Percentiles rank a stretch among this genome's conserved stretches.
phyloP scores from a whole-genome alignment of 176 grass and related monocot genomes.

The Thalia dealbata region DNA sequence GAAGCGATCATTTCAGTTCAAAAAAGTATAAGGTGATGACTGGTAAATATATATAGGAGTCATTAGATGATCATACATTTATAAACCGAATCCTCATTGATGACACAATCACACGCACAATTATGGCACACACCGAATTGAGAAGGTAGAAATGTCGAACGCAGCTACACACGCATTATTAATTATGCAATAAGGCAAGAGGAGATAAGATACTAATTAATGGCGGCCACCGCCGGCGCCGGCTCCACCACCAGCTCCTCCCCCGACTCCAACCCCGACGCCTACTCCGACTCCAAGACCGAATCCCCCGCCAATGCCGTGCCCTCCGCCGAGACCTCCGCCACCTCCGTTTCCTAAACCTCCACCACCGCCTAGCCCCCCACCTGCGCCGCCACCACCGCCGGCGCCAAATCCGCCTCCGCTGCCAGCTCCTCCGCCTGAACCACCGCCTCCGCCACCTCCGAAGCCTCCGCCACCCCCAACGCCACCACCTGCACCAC shows the following conservation, averaged over 20 bases:
- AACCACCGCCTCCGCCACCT: not conserved
- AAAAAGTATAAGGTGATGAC: too few relatives aligned
- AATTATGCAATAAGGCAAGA: not conserved
- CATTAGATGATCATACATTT: too few relatives aligned
- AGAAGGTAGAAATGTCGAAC: too few relatives aligned
- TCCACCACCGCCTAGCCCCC: not conserved
- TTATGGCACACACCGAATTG: too few relatives aligned
- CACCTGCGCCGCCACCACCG: not conserved
- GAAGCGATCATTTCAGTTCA: too few relatives aligned
- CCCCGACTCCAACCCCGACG: not conserved
- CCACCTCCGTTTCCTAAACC: not conserved
- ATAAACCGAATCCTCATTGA: too few relatives aligned
- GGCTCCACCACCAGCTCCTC: not conserved
- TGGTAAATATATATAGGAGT: too few relatives aligned
- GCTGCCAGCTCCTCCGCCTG: not conserved
- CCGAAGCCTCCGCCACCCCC: not conserved
- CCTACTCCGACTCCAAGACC: not conserved
- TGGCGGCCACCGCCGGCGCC: not conserved
- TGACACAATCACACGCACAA: too few relatives aligned
- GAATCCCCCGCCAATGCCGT: not conserved
- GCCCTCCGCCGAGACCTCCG: not conserved
- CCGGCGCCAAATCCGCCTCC: not conserved
- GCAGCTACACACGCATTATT: not conserved
- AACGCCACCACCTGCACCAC: not conserved
- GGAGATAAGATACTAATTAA: not conserved